These are phyloP conservation scores for Chaetomiaceae sp. DNA, from an alignment of 2,329 filamentous ascomycete genomes.

Conservation along the genomic window DNA sequence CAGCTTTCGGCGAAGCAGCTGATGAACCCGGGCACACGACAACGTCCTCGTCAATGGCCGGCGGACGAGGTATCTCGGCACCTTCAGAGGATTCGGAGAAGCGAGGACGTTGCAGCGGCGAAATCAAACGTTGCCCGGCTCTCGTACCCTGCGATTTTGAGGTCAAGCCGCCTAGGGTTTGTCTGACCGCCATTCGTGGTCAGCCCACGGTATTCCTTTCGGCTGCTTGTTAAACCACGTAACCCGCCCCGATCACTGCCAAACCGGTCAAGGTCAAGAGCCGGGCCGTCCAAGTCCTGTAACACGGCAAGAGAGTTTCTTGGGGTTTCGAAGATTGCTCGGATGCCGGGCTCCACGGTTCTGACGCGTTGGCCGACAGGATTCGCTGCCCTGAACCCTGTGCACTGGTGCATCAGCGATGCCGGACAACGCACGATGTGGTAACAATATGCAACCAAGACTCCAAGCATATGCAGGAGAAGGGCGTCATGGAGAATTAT, in stretches of 20 bases:
- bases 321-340: slow-evolving; percentile 5
- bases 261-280: neutral
- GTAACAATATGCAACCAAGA: slow-evolving; percentile 22
- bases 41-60: neutral
- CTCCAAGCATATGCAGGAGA: slow-evolving; percentile 21
- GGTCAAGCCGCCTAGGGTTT: neutral
- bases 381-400: slow-evolving; percentile 23
- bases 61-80: neutral
- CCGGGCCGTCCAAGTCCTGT: neutral
- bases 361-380: slow-evolving; percentile 12
- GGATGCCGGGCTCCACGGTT: slow-evolving; percentile 4
- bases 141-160: neutral
- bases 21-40: neutral
- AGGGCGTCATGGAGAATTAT: slow-evolving; percentile 18
- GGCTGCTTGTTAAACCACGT: slow-evolving; percentile 10
- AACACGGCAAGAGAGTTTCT: neutral
- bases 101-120: slow-evolving; percentile 10
- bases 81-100: neutral
- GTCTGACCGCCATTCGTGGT: slow-evolving; percentile 21
- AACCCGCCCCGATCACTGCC: neutral
- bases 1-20: no score
- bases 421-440: slow-evolving; percentile 20
- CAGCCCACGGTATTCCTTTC: neutral
- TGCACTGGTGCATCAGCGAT: slow-evolving; percentile 25
- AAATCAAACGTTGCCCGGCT: slow-evolving; percentile 8